Evolutionary conservation across 2,329 filamentous ascomycete species (phyloP).

Genomic region (Fusarium cicatricum): DNA sequence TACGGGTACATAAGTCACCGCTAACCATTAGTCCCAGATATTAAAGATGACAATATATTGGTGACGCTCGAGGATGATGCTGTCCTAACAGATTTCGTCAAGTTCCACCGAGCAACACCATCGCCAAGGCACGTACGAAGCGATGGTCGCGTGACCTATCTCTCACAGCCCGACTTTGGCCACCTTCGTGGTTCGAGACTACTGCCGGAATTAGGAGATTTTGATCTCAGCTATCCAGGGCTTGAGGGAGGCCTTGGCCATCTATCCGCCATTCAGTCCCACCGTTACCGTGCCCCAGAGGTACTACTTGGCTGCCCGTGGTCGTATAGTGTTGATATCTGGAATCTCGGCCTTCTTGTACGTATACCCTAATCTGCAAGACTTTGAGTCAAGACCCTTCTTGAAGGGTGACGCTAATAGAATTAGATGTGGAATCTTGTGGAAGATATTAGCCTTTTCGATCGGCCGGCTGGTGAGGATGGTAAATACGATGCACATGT

Average conservation of each 20-base stretch:
- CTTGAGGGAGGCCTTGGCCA: neutral
- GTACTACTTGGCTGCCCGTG: constrained; percentile 35
- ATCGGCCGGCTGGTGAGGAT: constrained; percentile 20
- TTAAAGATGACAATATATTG: constrained; percentile 38
- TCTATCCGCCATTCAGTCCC: constrained; percentile 34
- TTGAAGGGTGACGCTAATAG: too few relatives aligned
- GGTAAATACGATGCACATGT: constrained; percentile 37
- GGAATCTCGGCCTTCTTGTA: constrained; percentile 16
- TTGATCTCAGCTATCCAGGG: constrained; percentile 25
- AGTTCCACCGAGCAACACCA: constrained; percentile 1
- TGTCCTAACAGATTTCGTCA: constrained; percentile 19
- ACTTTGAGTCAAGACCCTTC: too few relatives aligned
- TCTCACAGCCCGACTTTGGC: constrained; percentile 31
- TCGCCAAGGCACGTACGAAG: constrained; percentile 8
- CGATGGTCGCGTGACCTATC: constrained; percentile 22
- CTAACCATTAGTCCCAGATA: constrained; percentile 16
- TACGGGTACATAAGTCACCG: too few relatives aligned
- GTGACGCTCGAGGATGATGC: constrained; percentile 29
- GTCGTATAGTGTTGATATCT: constrained; percentile 14
- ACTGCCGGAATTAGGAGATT: constrained; percentile 30
- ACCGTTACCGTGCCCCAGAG: constrained; percentile 37
- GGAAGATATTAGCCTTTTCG: constrained; percentile 30
- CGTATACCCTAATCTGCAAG: neutral
- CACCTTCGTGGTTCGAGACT: constrained; percentile 12
- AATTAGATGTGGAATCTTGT: constrained; percentile 39